Base-by-base conservation (phyloP, 1,284 basidiomycete genomes). In the Apiotrichum laibachii region DNA sequence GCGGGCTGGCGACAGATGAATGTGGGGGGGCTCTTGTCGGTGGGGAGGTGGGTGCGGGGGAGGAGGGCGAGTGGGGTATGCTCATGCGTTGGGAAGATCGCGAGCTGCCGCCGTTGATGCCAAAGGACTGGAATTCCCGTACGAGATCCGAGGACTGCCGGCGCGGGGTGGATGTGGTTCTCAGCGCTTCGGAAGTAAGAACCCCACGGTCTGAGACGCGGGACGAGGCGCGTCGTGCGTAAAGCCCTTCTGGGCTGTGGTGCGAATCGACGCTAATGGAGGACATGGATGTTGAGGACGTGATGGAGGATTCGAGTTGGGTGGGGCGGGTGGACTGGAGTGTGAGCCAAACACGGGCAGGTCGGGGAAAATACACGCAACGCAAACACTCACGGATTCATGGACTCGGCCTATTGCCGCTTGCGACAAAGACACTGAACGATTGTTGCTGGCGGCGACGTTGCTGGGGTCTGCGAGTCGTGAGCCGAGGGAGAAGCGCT, bases 261-360 rank as follows among this genome's bases (percentile, higher is more conserved):
- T 57, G 58, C 26, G 62, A 63, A 54, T 63, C 62, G 51, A 63
- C 60, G 48, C 59, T 60, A 39, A 63, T 51, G 3, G 62, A 63
- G n/a, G 54, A 57, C 35, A 63, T 54, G 45, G 61, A 61, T 22
- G 50, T 31, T 19, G 42, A 53, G 12, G 40, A 34, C 5, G 40
- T 10, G n/a, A 43, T n/a, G 13, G 42, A 21, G 12, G 50, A 51
- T 4, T 51, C 39, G 15, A 42, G 21, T n/a, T 21, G 13, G 8
- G 50, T 7, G 49, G 49, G 37, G 37, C 12, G 15, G 12, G 12
- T 37, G 37, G 11, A 37, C 37, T 37, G 15, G 37, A 31, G 26
- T 31, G 26, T 31, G 26, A 31, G 26, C 26, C 26, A 31, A 31
- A 31, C 26, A 31, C 26, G 26, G 26, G 4, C 26, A 31, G 26